Percentiles rank a stretch among this genome's conserved stretches.
Conservation (phyloP, 2,329 filamentous ascomycete genomes). For the Penicillium sp. region DNA sequence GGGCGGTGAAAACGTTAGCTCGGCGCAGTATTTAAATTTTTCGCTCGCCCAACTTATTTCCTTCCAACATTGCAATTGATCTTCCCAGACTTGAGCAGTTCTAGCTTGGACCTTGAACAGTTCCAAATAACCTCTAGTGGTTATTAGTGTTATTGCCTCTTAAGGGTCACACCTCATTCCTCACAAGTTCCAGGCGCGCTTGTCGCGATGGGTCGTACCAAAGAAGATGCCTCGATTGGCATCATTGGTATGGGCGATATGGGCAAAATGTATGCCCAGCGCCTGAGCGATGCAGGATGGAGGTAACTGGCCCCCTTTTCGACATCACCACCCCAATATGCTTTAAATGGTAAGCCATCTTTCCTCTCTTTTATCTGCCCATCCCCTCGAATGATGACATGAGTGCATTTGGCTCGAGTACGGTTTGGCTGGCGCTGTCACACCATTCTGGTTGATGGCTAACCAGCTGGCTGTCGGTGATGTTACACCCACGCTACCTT, state of each 20-base stretch:
- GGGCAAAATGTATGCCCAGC: slow-evolving; percentile 96
- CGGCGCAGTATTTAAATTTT: slow-evolving; percentile 31
- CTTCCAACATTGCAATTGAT: slow-evolving; percentile 15
- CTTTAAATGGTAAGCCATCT: slow-evolving; percentile 21
- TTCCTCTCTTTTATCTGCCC: background rate
- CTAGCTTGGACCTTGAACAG: background rate
- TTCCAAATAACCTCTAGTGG: background rate
- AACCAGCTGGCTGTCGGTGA: slow-evolving; percentile 76
- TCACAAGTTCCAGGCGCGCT: slow-evolving; percentile 3
- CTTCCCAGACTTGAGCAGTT: slow-evolving; percentile 14
- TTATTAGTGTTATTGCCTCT: background rate
- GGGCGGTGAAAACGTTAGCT: slow-evolving; percentile 28
- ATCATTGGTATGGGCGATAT: slow-evolving; percentile 99
- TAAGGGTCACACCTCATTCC: background rate
- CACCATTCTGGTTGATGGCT: slow-evolving; percentile 72
- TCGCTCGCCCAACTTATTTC: slow-evolving; percentile 7
- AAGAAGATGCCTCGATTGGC: slow-evolving; percentile 76
- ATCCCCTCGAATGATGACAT: slow-evolving; percentile 80
- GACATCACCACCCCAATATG: background rate
- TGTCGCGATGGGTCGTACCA: slow-evolving; percentile 38
- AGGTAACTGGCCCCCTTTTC: slow-evolving; percentile 64
- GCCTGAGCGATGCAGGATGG: slow-evolving; percentile 89
- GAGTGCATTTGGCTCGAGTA: slow-evolving; percentile 99
- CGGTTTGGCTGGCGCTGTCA: slow-evolving; percentile 63
- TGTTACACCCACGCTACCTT: slow-evolving; percentile 99